Evolutionary conservation across 495 filamentous ascomycete genomes (phyloP).

Genomic region (Neurospora sp.): DNA sequence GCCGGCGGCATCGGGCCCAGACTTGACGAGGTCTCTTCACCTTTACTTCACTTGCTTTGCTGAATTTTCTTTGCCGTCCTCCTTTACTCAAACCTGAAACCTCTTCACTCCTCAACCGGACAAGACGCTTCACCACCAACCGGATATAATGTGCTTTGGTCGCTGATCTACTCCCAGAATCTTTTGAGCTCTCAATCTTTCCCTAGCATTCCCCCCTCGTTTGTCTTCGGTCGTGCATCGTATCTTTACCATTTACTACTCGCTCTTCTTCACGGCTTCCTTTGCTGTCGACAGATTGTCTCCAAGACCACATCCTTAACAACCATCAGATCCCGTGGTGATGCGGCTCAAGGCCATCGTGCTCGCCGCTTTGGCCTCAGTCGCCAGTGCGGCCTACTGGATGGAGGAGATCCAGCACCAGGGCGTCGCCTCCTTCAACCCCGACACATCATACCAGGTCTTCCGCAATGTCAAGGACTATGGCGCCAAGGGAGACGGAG

Average conservation of each 20-base stretch:
- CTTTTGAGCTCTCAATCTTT: neutral
- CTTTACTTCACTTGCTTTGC: neutral
- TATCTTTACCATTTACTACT: neutral
- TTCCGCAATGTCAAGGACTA: constrained; percentile 79
- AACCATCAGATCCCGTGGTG: neutral
- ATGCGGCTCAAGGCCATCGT: neutral
- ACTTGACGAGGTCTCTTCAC: neutral
- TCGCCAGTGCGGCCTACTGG: constrained; percentile 30
- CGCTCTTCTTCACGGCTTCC: neutral
- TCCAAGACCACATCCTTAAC: neutral
- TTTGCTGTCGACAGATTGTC: neutral
- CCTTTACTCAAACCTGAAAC: neutral
- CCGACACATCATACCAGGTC: constrained; percentile 37
- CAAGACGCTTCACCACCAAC: neutral
- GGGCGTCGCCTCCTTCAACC: constrained; percentile 36
- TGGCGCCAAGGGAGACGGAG: constrained; percentile 66
- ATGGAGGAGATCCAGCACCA: constrained; percentile 35
- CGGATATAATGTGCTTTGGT: neutral
- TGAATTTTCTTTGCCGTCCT: neutral
- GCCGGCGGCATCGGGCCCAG: neutral
- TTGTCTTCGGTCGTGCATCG: neutral
- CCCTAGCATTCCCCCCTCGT: neutral
- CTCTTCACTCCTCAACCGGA: neutral
- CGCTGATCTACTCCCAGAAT: neutral
- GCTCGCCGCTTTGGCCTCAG: neutral